Conservation (phyloP, 352 stramenopile species). For the Phytophthora vignae region DNA sequence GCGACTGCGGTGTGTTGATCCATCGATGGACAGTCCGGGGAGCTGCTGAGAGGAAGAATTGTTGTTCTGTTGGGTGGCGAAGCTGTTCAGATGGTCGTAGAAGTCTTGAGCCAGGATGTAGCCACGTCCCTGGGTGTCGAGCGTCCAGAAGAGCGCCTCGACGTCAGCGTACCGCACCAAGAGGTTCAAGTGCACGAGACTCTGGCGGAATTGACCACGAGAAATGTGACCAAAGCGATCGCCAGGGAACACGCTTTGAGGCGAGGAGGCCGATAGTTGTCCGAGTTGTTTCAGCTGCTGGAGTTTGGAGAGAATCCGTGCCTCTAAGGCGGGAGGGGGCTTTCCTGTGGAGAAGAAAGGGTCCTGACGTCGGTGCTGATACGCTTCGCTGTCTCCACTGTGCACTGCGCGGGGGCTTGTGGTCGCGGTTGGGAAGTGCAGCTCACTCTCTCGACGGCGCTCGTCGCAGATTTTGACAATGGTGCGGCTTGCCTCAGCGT, state of each 20-base stretch:
- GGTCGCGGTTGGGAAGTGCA: slow-evolving; percentile 42
- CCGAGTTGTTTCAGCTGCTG: slow-evolving; percentile 73
- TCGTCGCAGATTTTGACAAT: slow-evolving; percentile 79
- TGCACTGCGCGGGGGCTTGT: slow-evolving; percentile 9
- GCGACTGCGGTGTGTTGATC: slow-evolving; percentile 7
- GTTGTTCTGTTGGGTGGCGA: slow-evolving; percentile 24
- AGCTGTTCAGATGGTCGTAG: slow-evolving; percentile 69
- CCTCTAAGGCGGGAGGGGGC: slow-evolving; percentile 53
- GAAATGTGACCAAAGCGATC: slow-evolving; percentile 80
- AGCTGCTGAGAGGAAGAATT: slow-evolving; percentile 34
- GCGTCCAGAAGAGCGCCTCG: slow-evolving; percentile 76
- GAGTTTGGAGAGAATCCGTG: slow-evolving; percentile 64
- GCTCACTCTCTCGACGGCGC: slow-evolving; percentile 63
- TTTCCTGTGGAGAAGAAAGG: slow-evolving; percentile 48
- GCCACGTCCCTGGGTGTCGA: slow-evolving; percentile 69
- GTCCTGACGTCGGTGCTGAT: slow-evolving; percentile 39
- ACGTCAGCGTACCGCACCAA: slow-evolving; percentile 74
- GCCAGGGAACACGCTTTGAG: slow-evolving; percentile 70
- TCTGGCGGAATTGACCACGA: slow-evolving; percentile 74
- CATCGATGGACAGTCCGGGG: slow-evolving; percentile 42
- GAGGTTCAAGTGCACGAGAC: slow-evolving; percentile 71
- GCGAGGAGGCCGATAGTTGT: slow-evolving; percentile 55
- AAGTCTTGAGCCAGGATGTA: slow-evolving; percentile 69
- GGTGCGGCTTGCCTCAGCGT: slow-evolving; percentile 68
- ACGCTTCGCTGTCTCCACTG: slow-evolving; percentile 25